Percentiles rank a stretch among this genome's conserved stretches.
phyloP scores from a whole-genome alignment of 257 asterid genomes.

The Nemophila menziesii region DNA sequence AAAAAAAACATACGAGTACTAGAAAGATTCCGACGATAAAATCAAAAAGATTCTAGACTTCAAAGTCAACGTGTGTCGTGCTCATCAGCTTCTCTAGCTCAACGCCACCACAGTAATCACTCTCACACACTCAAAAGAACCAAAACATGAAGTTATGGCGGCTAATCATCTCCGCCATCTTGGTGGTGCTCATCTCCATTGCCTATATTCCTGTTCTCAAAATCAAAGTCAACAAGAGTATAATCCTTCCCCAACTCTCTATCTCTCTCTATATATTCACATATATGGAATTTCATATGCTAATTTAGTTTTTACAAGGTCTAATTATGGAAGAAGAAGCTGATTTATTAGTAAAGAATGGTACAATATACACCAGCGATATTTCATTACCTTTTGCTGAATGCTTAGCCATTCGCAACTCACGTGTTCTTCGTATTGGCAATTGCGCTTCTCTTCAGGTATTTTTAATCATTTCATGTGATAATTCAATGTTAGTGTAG shows the following conservation, averaged over 20 bases:
- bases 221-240: neutral
- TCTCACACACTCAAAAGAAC: neutral
- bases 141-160: constrained; percentile 9
- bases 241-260: neutral
- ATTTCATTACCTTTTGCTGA: constrained; percentile 52
- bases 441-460: constrained; percentile 45
- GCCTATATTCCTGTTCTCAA: constrained; percentile 16
- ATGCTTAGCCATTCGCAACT: constrained; percentile 62
- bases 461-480: neutral
- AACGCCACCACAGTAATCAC: too few relatives aligned
- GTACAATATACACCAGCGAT: constrained; percentile 68
- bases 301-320: neutral
- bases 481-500: too few relatives aligned
- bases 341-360: constrained; percentile 60
- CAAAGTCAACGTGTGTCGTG: too few relatives aligned
- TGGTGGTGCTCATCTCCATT: constrained; percentile 10
- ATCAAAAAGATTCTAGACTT: too few relatives aligned
- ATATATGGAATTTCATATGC: neutral
- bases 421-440: constrained; percentile 55
- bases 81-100: too few relatives aligned
- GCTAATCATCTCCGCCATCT: constrained; percentile 7
- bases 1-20: too few relatives aligned
- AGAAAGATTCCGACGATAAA: too few relatives aligned
- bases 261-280: neutral
- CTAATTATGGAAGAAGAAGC: constrained; percentile 16